Percentiles rank a stretch among this genome's conserved stretches.
These are phyloP conservation scores for Podaxis sp. DNA, from an alignment of 768 basidiomycete species.

Conservation along the genomic window DNA sequence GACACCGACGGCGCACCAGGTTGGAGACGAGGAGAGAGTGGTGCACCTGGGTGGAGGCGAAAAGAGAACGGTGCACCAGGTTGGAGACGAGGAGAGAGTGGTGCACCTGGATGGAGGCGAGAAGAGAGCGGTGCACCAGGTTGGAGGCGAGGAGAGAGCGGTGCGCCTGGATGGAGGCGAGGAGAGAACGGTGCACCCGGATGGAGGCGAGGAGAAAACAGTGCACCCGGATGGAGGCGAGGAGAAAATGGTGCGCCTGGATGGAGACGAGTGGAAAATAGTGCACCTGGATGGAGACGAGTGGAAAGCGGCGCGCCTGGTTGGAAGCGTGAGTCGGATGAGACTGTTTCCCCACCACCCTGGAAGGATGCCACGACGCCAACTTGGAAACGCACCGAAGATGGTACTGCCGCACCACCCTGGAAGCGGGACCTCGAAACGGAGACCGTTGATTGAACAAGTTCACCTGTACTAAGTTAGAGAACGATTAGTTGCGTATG, in stretches of 20 bases:
- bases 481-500: neutral
- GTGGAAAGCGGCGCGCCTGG: neutral
- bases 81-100: neutral
- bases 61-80: neutral
- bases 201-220: no score
- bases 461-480: neutral
- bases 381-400: neutral
- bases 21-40: neutral
- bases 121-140: no score
- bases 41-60: neutral
- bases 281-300: neutral
- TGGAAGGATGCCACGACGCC: neutral
- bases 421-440: neutral
- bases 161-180: no score
- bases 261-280: neutral
- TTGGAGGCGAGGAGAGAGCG: no score
- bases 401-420: neutral
- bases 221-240: no score
- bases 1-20: neutral
- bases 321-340: slow-evolving; percentile 1
- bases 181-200: no score
- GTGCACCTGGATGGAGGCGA: neutral
- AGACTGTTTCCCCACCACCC: neutral
- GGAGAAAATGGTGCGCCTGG: no score
- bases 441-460: neutral